Conservation (phyloP, 495 filamentous ascomycete species). For the Neurospora sp. region DNA sequence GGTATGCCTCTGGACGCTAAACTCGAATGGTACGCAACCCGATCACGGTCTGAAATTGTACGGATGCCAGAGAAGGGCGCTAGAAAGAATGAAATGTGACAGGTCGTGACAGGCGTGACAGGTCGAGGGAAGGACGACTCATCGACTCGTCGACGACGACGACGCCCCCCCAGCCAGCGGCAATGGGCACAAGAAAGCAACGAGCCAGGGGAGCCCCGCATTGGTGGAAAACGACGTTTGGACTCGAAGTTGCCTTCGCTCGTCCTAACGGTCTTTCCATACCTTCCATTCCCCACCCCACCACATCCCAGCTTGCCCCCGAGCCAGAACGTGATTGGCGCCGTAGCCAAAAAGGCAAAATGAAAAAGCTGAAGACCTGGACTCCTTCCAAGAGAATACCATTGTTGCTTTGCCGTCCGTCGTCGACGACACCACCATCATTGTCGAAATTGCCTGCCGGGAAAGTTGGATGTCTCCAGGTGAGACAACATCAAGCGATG, state of each 20-base stretch:
- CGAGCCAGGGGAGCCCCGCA: not conserved
- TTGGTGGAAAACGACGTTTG: not conserved
- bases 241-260: not conserved
- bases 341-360: not conserved
- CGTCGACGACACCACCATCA: not conserved
- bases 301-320: not conserved
- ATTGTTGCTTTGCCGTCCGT: not conserved
- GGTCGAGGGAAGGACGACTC: not conserved
- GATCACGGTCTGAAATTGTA: not conserved
- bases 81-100: slow-evolving; percentile 11
- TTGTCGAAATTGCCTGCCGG: not conserved
- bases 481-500: not conserved
- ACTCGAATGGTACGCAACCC: not conserved
- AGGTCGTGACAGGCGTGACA: not conserved
- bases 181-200: not conserved
- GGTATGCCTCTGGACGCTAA: not conserved
- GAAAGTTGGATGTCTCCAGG: not conserved
- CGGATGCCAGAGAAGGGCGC: slow-evolving; percentile 13
- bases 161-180: not conserved
- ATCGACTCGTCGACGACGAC: not conserved
- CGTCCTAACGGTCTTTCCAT: not conserved
- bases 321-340: not conserved
- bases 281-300: not conserved
- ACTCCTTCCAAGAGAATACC: not conserved
- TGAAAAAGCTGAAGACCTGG: not conserved